phyloP scores from a whole-genome alignment of 202 grass and related monocot genomes.

The Zizania palustris region DNA sequence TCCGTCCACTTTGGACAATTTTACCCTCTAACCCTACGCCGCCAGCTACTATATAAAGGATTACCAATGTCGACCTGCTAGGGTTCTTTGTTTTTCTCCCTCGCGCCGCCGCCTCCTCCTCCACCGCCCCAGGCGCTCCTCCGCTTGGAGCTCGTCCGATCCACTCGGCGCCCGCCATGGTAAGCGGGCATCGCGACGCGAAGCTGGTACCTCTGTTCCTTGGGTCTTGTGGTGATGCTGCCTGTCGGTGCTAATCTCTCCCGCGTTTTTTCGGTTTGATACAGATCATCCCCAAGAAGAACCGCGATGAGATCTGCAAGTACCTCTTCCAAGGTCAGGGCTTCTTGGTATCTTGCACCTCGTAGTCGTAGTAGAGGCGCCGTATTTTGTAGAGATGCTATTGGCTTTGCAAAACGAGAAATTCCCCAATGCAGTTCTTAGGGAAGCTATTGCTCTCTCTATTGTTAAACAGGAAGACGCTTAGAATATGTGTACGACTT shows the following conservation, averaged over 20 bases:
- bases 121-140: not conserved
- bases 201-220: too few species aligned
- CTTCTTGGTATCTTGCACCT: not conserved
- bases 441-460: too few species aligned
- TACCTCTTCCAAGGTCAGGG: slow-evolving; percentile 88
- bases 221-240: not conserved
- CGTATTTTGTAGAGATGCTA: not conserved
- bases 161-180: slow-evolving; percentile 43
- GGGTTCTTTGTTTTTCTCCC: slow-evolving; percentile 45
- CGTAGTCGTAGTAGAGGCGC: too few species aligned
- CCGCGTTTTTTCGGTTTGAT: not conserved
- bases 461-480: too few species aligned
- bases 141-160: slow-evolving; percentile 23
- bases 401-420: not conserved
- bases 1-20: not conserved
- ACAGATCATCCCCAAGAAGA: slow-evolving; percentile 98
- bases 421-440: not conserved
- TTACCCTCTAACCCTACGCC: slow-evolving; percentile 42
- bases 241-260: slow-evolving; percentile 3
- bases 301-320: slow-evolving; percentile 96
- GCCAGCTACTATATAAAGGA: slow-evolving; percentile 44
- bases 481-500: not conserved
- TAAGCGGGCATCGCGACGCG: not conserved
- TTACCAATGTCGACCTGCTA: slow-evolving; percentile 9
- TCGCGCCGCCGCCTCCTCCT: slow-evolving; percentile 36